Evolutionary conservation across 768 basidiomycete genomes (phyloP).

Genomic region (Agaricus subrufescens): DNA sequence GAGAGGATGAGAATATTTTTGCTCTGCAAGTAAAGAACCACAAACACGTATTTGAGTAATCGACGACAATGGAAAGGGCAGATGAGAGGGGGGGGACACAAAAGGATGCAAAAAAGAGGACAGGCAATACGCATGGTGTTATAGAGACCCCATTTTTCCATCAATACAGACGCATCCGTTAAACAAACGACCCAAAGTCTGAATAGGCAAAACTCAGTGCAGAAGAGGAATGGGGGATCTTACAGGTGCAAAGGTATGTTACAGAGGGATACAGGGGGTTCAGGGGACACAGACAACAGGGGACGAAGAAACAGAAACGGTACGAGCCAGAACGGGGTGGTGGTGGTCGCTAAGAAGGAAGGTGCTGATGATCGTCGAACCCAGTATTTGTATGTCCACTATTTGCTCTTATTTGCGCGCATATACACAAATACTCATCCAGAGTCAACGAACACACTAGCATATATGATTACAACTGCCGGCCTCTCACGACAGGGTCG

Average conservation of each 20-base stretch:
- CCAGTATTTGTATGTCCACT: constrained; percentile 8
- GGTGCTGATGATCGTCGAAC: not conserved
- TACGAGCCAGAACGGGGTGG: not conserved
- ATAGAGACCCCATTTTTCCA: not conserved
- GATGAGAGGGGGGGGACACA: constrained; percentile 2
- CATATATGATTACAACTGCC: not conserved
- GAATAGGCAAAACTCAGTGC: constrained; percentile 1
- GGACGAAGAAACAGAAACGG: not conserved
- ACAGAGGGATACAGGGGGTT: constrained; percentile 2
- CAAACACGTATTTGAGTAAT: constrained; percentile 38
- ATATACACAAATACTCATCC: not conserved
- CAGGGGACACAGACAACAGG: not conserved
- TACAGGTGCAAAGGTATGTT: constrained; percentile 5
- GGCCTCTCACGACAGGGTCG: constrained; percentile 6
- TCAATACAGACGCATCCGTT: not conserved
- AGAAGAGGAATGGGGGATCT: constrained; percentile 2
- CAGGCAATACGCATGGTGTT: not conserved
- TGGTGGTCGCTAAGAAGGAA: constrained; percentile 7
- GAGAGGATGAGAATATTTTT: constrained; percentile 17
- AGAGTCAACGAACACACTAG: not conserved
- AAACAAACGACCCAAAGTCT: not conserved
- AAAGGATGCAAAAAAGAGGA: not conserved
- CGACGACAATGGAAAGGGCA: constrained; percentile 26
- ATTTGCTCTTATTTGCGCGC: constrained; percentile 8
- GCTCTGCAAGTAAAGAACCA: constrained; percentile 29